Evolutionary conservation across 805 yeast species (phyloP).

Genomic region (Alloascoidea hylecoeti): DNA sequence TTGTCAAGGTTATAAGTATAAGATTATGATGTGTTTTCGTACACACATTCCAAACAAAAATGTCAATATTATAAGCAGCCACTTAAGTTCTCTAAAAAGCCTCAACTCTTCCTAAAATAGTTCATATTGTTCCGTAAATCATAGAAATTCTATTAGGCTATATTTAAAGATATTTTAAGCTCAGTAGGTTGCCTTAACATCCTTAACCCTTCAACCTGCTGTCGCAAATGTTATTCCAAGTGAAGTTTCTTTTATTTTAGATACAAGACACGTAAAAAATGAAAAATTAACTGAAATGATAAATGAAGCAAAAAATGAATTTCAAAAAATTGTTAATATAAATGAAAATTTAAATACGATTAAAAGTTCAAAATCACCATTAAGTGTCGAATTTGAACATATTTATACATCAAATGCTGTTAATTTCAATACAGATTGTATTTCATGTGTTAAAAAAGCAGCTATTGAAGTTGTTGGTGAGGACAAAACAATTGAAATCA

Average conservation of each 20-base stretch:
- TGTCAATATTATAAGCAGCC: too few relatives aligned
- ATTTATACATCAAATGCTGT: constrained; percentile 41
- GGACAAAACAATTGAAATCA: constrained; percentile 27
- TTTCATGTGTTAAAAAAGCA: constrained; percentile 34
- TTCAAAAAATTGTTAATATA: constrained; percentile 22
- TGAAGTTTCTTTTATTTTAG: constrained; percentile 42
- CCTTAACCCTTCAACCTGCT: constrained; percentile 42
- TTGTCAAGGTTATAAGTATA: too few relatives aligned
- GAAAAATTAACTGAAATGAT: constrained; percentile 22
- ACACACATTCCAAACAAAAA: too few relatives aligned
- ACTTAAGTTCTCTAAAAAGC: too few relatives aligned
- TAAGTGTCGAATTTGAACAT: constrained; percentile 22
- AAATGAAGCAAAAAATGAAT: constrained; percentile 22
- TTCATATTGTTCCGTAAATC: too few relatives aligned
- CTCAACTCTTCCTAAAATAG: too few relatives aligned
- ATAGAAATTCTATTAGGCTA: too few relatives aligned
- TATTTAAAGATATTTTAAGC: too few relatives aligned
- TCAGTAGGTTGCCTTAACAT: too few relatives aligned
- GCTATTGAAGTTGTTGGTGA: constrained; percentile 35
- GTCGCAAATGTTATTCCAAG: constrained; percentile 59
- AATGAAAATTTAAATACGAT: constrained; percentile 19
- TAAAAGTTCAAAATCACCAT: constrained; percentile 2
- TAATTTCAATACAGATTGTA: constrained; percentile 36
- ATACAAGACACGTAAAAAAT: constrained; percentile 41
- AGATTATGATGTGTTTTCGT: too few relatives aligned